Evolutionary conservation across 805 yeast genomes (phyloP).

Genomic region (Candida broadrunensis): DNA sequence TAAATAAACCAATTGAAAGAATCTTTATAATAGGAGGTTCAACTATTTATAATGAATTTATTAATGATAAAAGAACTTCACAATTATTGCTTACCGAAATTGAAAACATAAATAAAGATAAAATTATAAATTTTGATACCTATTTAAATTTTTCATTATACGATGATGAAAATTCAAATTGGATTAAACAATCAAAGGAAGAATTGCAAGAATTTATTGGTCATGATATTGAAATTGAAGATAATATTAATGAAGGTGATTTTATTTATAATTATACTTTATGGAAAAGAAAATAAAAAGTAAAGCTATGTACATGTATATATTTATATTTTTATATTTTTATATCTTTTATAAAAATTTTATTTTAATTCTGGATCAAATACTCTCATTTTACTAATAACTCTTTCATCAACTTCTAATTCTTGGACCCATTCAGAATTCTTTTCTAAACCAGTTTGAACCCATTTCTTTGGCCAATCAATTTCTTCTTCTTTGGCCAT

Average conservation of each 20-base stretch:
- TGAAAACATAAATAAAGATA: conserved; percentile 20
- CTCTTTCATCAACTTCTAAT: conserved; percentile 65
- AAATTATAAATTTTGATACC: conserved; percentile 62
- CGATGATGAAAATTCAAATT: conserved; percentile 14
- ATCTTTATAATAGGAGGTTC: conserved; percentile 93
- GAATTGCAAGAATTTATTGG: conserved; percentile 36
- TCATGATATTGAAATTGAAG: conserved; percentile 10
- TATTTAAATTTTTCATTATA: conserved; percentile 45
- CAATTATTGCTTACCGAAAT: conserved; percentile 72
- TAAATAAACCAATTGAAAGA: conserved; percentile 39
- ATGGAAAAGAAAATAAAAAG: conserved; percentile 38
- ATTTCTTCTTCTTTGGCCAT: conserved; percentile 61
- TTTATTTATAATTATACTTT: conserved; percentile 58
- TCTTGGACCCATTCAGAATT: conserved; percentile 88
- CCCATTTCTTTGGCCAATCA: conserved; percentile 90
- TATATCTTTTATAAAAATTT: not conserved
- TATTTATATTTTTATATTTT: no score
- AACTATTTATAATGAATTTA: conserved; percentile 66
- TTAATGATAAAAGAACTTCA: conserved; percentile 43
- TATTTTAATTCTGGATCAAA: conserved; percentile 20
- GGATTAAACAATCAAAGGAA: conserved; percentile 32
- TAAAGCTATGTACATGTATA: not conserved
- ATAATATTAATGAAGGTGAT: conserved; percentile 36
- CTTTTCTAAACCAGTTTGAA: conserved; percentile 66
- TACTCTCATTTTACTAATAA: conserved; percentile 51